phyloP scores from a whole-genome alignment of 1,284 basidiomycete species.

The Schizopora paradoxa region DNA sequence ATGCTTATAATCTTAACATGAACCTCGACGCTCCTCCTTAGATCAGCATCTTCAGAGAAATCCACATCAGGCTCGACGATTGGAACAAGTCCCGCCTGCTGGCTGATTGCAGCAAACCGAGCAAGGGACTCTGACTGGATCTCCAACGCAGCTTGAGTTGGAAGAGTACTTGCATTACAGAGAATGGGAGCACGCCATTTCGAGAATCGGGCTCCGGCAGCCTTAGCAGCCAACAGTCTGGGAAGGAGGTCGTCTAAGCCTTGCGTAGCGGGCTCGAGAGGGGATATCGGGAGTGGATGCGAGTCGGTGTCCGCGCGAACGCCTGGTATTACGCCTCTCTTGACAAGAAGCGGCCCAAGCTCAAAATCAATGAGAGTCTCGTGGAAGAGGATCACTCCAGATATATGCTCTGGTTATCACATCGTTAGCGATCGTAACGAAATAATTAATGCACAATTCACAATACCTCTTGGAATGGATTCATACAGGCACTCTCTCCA shows the following conservation, averaged over 20 bases:
- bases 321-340: slow-evolving; percentile 44
- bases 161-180: slow-evolving; percentile 35
- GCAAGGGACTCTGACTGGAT: slow-evolving; percentile 41
- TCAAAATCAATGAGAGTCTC: slow-evolving; percentile 46
- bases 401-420: slow-evolving; percentile 37
- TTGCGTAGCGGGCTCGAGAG: slow-evolving; percentile 42
- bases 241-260: slow-evolving; percentile 44
- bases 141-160: slow-evolving; percentile 37
- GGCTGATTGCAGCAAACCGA: slow-evolving; percentile 41
- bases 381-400: slow-evolving; percentile 44
- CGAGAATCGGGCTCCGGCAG: slow-evolving; percentile 43
- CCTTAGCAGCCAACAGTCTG: slow-evolving; percentile 37
- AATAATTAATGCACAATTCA: slow-evolving; percentile 13
- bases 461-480: slow-evolving; percentile 38
- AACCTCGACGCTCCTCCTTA: slow-evolving; percentile 42
- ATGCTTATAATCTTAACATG: slow-evolving; percentile 40
- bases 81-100: slow-evolving; percentile 45
- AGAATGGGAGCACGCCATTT: slow-evolving; percentile 48
- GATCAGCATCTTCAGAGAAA: slow-evolving; percentile 41
- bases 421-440: neutral
- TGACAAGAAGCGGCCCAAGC: slow-evolving; percentile 36
- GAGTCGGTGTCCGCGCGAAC: slow-evolving; percentile 48
- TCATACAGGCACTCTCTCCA: slow-evolving; percentile 43
- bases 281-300: slow-evolving; percentile 39
- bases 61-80: slow-evolving; percentile 51